These are phyloP conservation scores for Sonneratia alba DNA, from an alignment of 345 rosid genomes.

Conservation along the genomic window DNA sequence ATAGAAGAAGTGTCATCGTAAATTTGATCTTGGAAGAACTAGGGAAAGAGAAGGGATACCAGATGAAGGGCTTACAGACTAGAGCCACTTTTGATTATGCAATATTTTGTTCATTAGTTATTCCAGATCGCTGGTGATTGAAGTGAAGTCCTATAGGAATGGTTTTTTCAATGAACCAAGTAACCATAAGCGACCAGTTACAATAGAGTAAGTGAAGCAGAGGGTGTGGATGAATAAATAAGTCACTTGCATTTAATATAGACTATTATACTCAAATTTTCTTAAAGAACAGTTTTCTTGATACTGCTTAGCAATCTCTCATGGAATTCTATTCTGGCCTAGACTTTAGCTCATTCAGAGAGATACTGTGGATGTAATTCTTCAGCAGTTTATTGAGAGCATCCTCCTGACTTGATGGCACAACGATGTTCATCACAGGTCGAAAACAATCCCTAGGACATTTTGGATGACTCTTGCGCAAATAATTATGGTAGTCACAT, in stretches of 20 bases:
- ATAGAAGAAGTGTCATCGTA: neutral
- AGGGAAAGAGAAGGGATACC: neutral
- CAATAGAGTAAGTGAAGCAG: too few relatives aligned
- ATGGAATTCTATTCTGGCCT: neutral
- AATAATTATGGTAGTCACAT: slow-evolving; percentile 43
- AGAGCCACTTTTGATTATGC: too few relatives aligned
- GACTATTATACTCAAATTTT: neutral
- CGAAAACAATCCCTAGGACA: slow-evolving; percentile 64
- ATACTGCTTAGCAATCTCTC: neutral
- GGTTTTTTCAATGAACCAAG: too few relatives aligned
- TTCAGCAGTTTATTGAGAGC: neutral
- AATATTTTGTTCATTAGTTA: too few relatives aligned
- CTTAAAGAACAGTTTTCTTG: neutral
- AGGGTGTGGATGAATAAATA: too few relatives aligned
- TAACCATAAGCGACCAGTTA: too few relatives aligned
- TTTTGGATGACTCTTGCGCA: slow-evolving; percentile 63
- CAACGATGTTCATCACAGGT: slow-evolving; percentile 27
- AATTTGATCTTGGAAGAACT: neutral
- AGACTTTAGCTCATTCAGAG: neutral
- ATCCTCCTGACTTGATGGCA: neutral
- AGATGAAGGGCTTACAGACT: too few relatives aligned
- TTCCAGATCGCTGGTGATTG: too few relatives aligned
- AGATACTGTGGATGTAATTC: neutral
- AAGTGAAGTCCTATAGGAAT: too few relatives aligned
- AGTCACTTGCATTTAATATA: neutral